A percentile compares a stretch with the other conserved stretches of the same genome.
These are phyloP conservation scores for Nigrospora sphaerica DNA, from an alignment of 2,329 filamentous ascomycete species.

Conservation along the genomic window DNA sequence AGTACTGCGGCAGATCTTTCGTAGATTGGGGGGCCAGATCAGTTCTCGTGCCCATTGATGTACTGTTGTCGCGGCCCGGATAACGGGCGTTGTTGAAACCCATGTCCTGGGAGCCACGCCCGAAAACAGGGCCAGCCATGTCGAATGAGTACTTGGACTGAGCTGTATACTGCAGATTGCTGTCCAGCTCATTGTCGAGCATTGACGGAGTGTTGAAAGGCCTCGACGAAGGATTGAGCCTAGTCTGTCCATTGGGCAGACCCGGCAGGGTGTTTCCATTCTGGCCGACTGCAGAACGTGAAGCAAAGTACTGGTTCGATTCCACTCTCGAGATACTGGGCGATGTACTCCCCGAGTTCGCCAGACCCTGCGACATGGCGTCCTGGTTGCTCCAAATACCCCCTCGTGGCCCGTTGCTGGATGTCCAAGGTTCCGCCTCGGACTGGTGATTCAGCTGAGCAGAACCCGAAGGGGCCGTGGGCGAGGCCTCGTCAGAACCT, in stretches of 20 bases:
- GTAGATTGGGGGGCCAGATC: conserved; percentile 20
- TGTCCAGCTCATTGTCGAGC: conserved; percentile 33
- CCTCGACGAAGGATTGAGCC: conserved; percentile 37
- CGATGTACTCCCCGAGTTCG: conserved; percentile 47
- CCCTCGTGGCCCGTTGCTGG: conserved; percentile 23
- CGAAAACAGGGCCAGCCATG: conserved; percentile 16
- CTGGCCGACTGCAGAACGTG: conserved; percentile 39
- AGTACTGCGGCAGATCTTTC: conserved; percentile 3
- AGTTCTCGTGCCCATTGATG: conserved; percentile 5
- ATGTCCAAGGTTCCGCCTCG: conserved; percentile 58
- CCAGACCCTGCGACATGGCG: conserved; percentile 29
- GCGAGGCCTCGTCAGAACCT: conserved; percentile 30
- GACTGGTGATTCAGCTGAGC: conserved; percentile 62
- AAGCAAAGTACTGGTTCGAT: conserved; percentile 32
- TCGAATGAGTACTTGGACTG: conserved; percentile 7
- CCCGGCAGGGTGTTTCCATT: conserved; percentile 22
- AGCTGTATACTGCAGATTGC: conserved; percentile 14
- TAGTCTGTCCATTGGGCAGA: conserved; percentile 27
- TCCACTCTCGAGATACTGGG: conserved; percentile 44
- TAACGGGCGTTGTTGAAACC: conserved; percentile 23
- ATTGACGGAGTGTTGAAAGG: conserved; percentile 30
- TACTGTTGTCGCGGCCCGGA: conserved; percentile 20
- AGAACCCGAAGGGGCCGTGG: conserved; percentile 57
- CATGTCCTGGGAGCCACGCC: conserved; percentile 26
- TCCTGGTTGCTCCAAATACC: conserved; percentile 54